A percentile compares a stretch with the other conserved stretches of the same genome.
Evolutionary conservation across 306 rosid species (phyloP).

Genomic region (Casuarina cunninghamiana): DNA sequence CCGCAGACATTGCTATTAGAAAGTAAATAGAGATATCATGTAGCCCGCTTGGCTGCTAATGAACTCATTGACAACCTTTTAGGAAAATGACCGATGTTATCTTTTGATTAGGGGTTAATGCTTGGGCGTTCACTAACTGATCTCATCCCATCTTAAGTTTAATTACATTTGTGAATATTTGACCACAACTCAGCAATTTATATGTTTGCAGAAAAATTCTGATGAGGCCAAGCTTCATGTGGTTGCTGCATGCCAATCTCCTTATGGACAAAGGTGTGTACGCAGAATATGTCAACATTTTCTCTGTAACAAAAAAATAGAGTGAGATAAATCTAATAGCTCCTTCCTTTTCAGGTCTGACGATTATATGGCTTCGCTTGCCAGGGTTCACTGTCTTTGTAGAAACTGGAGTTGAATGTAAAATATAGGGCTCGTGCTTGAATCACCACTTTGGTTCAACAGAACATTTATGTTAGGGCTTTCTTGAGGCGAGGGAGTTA

Average conservation of each 20-base stretch:
- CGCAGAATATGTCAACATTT: slow-evolving; percentile 13
- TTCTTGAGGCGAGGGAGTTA: slow-evolving; percentile 1
- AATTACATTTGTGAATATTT: slow-evolving; percentile 6
- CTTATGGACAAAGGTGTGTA: slow-evolving; percentile 79
- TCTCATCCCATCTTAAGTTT: slow-evolving; percentile 9
- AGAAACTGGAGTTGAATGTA: slow-evolving; percentile 59
- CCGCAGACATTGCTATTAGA: not conserved
- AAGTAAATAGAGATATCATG: not conserved
- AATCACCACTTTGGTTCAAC: not conserved
- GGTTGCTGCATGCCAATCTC: slow-evolving; percentile 70
- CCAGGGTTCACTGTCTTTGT: slow-evolving; percentile 81
- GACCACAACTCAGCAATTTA: slow-evolving; percentile 19
- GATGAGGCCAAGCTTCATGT: slow-evolving; percentile 66
- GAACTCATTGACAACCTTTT: not conserved
- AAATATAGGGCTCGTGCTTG: slow-evolving; percentile 13
- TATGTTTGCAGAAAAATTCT: slow-evolving; percentile 44
- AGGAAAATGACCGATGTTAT: not conserved
- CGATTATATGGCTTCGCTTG: slow-evolving; percentile 92
- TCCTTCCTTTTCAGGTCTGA: slow-evolving; percentile 60
- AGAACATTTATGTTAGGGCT: not conserved
- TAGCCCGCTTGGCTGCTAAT: not conserved
- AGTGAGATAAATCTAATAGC: slow-evolving; percentile 16
- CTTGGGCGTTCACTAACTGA: not conserved
- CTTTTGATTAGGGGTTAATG: not conserved
- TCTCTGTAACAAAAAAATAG: not conserved